These are phyloP conservation scores for Nectriaceae sp. DNA, from an alignment of 2,329 filamentous ascomycete genomes.

Conservation along the genomic window DNA sequence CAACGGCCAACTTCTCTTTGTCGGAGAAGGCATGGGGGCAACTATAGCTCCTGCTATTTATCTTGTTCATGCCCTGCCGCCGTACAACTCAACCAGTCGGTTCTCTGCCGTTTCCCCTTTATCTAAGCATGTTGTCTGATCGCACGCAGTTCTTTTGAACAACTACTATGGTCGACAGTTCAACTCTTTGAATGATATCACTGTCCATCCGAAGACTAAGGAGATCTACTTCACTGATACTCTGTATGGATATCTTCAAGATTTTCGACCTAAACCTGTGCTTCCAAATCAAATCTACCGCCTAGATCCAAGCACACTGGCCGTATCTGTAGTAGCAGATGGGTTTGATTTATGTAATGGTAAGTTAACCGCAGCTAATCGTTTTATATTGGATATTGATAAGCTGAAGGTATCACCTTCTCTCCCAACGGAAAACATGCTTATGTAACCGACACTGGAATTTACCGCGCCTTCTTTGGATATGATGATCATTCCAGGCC, in stretches of 20 bases:
- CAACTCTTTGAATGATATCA: constrained; percentile 52
- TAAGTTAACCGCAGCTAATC: constrained; percentile 46
- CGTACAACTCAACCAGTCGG: constrained; percentile 52
- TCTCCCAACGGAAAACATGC: constrained; percentile 52
- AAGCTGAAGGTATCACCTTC: constrained; percentile 51
- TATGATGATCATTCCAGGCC: constrained; percentile 42
- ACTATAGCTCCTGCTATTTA: constrained; percentile 27
- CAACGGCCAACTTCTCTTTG: constrained; percentile 49
- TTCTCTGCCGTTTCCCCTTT: too few relatives aligned
- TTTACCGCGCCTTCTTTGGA: constrained; percentile 42
- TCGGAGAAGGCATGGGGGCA: constrained; percentile 51
- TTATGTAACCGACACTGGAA: constrained; percentile 61
- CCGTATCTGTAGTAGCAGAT: constrained; percentile 47
- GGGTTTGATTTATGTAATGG: constrained; percentile 50
- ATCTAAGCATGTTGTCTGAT: too few relatives aligned
- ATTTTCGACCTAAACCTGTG: constrained; percentile 43
- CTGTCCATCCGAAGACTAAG: constrained; percentile 48
- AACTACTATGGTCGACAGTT: constrained; percentile 47
- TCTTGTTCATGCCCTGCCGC: constrained; percentile 34
- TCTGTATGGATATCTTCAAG: constrained; percentile 49
- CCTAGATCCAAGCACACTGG: constrained; percentile 40
- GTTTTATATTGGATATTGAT: constrained; percentile 46
- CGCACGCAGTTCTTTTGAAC: constrained; percentile 44
- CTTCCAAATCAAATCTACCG: constrained; percentile 52
- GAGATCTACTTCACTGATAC: constrained; percentile 54